A percentile compares a stretch with the other conserved stretches of the same genome.
phyloP scores from a whole-genome alignment of 2,329 filamentous ascomycete species.

The Colletotrichum somersetense region DNA sequence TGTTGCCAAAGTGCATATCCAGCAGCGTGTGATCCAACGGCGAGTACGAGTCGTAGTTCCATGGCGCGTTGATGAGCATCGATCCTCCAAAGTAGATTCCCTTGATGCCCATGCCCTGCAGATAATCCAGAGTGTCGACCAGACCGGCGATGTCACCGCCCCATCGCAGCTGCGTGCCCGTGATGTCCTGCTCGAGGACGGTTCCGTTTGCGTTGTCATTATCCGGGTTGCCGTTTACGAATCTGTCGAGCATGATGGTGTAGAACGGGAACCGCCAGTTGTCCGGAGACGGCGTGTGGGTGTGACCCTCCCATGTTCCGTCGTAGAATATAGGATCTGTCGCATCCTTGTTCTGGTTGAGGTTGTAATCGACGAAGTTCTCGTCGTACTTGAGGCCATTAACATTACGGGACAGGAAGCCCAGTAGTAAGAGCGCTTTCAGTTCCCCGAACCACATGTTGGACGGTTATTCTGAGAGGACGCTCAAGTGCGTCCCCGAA shows the following conservation, averaged over 20 bases:
- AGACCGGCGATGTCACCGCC: constrained; percentile 73
- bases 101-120: constrained; percentile 74
- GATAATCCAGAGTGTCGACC: constrained; percentile 71
- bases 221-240: constrained; percentile 72
- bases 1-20: constrained; percentile 73
- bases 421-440: constrained; percentile 36
- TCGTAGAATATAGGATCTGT: constrained; percentile 68
- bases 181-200: constrained; percentile 70
- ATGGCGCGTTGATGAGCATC: constrained; percentile 73
- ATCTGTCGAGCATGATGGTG: constrained; percentile 73
- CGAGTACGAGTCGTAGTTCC: constrained; percentile 71
- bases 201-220: constrained; percentile 75
- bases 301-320: constrained; percentile 65
- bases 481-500: constrained; percentile 37
- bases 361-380: constrained; percentile 63
- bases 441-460: constrained; percentile 37
- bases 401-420: constrained; percentile 39
- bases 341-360: constrained; percentile 70
- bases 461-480: constrained; percentile 34
- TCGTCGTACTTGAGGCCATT: constrained; percentile 47
- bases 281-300: constrained; percentile 65
- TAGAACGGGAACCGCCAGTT: constrained; percentile 78
- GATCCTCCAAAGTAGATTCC: constrained; percentile 73
- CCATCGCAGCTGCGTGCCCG: constrained; percentile 72
- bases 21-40: constrained; percentile 72